phyloP scores from a whole-genome alignment of 2,329 filamentous ascomycete genomes.

The Arthroderma uncinatum region DNA sequence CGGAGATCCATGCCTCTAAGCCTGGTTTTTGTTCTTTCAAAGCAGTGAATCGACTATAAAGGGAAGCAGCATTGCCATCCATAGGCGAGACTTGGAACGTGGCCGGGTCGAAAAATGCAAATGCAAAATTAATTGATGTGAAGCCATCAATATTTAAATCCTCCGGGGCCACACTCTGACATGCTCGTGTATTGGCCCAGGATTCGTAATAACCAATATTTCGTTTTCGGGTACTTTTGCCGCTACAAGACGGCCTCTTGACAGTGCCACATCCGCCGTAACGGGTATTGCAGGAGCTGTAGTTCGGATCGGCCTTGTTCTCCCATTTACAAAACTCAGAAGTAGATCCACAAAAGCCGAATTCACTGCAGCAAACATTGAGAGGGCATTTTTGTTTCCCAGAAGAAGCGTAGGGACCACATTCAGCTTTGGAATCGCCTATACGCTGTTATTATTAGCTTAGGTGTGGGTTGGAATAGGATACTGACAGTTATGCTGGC shows the following conservation, averaged over 20 bases:
- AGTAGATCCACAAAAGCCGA: not conserved
- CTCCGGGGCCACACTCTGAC: slow-evolving; percentile 6
- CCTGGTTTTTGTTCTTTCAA: slow-evolving; percentile 24
- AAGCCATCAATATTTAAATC: slow-evolving; percentile 10
- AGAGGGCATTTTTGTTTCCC: no score
- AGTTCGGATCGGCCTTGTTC: no score
- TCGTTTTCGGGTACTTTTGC: not conserved
- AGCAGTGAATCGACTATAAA: slow-evolving; percentile 20
- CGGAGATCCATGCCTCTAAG: slow-evolving; percentile 20
- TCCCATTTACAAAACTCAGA: not conserved
- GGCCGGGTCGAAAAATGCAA: slow-evolving; percentile 31
- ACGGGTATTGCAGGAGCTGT: no score
- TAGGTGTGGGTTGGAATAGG: no score
- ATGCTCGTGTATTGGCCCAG: slow-evolving; percentile 19
- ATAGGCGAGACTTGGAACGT: slow-evolving; percentile 21
- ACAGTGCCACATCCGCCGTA: not conserved
- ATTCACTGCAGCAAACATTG: not conserved
- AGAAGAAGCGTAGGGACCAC: no score
- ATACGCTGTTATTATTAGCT: no score
- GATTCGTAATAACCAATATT: slow-evolving; percentile 29
- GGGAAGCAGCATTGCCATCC: slow-evolving; percentile 9
- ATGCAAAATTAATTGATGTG: slow-evolving; percentile 27
- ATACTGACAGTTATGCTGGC: no score
- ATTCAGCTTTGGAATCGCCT: no score
- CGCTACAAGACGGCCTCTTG: not conserved